These are phyloP conservation scores for Cryphonectria parasitica DNA, from an alignment of 2,329 filamentous ascomycete genomes.

Conservation along the genomic window DNA sequence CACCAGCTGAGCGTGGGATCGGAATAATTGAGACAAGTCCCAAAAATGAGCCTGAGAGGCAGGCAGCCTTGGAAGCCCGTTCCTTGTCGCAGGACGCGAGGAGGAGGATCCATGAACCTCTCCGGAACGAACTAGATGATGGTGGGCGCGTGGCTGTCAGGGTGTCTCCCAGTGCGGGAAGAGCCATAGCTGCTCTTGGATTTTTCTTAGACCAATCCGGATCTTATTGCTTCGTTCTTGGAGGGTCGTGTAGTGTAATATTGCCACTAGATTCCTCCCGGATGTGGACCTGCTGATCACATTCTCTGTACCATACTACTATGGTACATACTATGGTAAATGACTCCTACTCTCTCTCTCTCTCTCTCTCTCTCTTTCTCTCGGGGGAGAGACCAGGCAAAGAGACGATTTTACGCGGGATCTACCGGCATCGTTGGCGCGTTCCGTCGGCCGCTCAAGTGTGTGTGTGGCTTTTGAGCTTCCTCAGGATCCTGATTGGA, in stretches of 20 bases:
- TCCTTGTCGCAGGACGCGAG: conserved; percentile 13
- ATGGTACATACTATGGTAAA: too few relatives aligned
- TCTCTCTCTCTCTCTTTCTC: neutral
- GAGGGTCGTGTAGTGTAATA: neutral
- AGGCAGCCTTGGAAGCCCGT: neutral
- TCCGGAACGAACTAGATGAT: neutral
- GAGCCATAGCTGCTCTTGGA: neutral
- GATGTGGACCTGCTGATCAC: neutral
- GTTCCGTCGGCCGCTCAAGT: neutral
- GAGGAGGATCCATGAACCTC: neutral
- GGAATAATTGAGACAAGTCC: conserved; percentile 8
- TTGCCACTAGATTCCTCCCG: neutral
- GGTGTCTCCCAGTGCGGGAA: conserved; percentile 13
- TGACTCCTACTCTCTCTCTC: too few relatives aligned
- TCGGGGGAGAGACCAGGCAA: neutral
- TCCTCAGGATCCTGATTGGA: neutral
- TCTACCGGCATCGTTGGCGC: neutral
- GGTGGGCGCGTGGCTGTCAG: conserved; percentile 6
- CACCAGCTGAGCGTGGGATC: conserved; percentile 23
- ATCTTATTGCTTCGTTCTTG: neutral
- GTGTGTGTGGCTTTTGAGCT: neutral
- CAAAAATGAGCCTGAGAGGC: conserved; percentile 4
- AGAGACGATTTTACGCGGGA: neutral
- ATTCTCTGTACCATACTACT: neutral
- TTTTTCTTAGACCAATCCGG: neutral